Conservation (phyloP, 768 basidiomycete species). For the Epithele typhae region DNA sequence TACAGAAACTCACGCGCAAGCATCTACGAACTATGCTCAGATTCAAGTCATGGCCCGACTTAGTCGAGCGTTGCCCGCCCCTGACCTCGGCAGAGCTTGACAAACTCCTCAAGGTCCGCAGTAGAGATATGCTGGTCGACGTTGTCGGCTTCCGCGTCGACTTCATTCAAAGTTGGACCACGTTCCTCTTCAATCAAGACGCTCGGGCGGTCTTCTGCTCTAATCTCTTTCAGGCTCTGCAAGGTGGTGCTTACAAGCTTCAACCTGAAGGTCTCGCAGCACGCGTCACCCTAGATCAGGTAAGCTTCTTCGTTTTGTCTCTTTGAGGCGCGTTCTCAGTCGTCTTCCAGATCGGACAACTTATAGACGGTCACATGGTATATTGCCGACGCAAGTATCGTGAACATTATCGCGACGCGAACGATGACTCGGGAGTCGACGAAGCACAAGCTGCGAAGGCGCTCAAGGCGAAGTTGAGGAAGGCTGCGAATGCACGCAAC, state of each 20-base stretch:
- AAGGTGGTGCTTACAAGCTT: constrained; percentile 1
- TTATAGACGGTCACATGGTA: too few relatives aligned
- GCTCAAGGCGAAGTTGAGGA: too few relatives aligned
- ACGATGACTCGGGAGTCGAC: too few relatives aligned
- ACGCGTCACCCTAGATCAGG: background rate
- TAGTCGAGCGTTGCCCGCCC: background rate
- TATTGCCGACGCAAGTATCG: background rate
- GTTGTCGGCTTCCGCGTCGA: background rate
- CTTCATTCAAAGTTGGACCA: background rate
- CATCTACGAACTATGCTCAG: background rate
- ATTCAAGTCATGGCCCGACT: background rate
- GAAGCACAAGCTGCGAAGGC: too few relatives aligned
- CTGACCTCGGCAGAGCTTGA: background rate
- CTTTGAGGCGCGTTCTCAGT: too few relatives aligned
- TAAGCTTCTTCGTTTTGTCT: background rate
- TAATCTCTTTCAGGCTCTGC: background rate
- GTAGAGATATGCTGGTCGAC: background rate
- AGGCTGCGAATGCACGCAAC: too few relatives aligned
- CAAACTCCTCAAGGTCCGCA: background rate
- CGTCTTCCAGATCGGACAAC: too few relatives aligned
- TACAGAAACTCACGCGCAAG: background rate
- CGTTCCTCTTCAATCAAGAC: background rate
- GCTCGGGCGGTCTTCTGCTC: background rate
- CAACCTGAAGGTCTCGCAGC: too few relatives aligned
- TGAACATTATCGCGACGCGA: too few relatives aligned